These are phyloP conservation scores for Yamadazyma dendronema DNA, from an alignment of 1,139 yeast genomes.

Conservation along the genomic window DNA sequence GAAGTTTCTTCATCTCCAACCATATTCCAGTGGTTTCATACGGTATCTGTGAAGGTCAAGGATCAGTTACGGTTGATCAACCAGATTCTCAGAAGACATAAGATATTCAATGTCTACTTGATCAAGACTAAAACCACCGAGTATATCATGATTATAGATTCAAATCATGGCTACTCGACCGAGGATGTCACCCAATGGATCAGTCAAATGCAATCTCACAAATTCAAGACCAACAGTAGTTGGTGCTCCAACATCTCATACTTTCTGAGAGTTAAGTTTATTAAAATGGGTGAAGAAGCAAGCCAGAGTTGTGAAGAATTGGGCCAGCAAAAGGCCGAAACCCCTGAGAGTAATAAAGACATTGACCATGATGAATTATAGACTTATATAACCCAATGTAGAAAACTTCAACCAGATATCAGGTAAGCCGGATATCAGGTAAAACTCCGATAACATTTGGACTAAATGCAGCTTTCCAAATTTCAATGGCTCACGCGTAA, in stretches of 20 bases:
- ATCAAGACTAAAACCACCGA: constrained; percentile 6
- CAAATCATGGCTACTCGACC: constrained; percentile 2
- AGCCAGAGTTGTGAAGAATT: constrained; percentile 4
- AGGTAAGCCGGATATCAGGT: no score
- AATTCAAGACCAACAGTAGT: constrained; percentile 7
- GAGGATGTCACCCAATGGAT: constrained; percentile 12
- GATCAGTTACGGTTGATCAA: constrained; percentile 9
- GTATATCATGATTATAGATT: constrained; percentile 11
- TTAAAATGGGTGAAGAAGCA: constrained; percentile 10
- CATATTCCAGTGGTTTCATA: not conserved
- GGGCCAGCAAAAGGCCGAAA: not conserved
- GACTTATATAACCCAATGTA: not conserved
- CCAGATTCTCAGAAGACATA: constrained; percentile 10
- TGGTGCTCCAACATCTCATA: constrained; percentile 12
- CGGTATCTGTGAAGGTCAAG: not conserved
- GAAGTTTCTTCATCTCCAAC: constrained; percentile 1
- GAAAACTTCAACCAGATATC: not conserved
- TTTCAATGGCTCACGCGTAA: constrained; percentile 8
- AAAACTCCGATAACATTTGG: no score
- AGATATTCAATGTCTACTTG: constrained; percentile 8
- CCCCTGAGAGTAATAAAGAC: not conserved
- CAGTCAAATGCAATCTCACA: constrained; percentile 9
- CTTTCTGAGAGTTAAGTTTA: constrained; percentile 9
- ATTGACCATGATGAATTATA: constrained; percentile 1
- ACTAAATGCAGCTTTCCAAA: no score